phyloP scores from a whole-genome alignment of 2,329 filamentous ascomycete genomes.

The Aspergillus ruber region DNA sequence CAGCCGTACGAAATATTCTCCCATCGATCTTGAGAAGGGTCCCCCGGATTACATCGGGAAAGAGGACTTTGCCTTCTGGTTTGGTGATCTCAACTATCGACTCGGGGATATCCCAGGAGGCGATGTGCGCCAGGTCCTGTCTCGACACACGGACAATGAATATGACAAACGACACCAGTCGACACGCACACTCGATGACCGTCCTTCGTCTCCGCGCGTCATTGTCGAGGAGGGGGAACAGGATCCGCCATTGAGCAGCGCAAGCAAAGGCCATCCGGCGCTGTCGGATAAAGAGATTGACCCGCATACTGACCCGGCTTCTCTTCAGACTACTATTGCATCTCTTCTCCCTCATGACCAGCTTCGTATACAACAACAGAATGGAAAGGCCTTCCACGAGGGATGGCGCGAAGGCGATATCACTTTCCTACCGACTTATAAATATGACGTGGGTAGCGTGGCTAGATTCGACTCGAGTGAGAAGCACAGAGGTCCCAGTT shows the following conservation, averaged over 20 bases:
- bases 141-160: constrained; percentile 73
- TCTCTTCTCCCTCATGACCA: constrained; percentile 89
- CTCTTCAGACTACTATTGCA: constrained; percentile 78
- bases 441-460: constrained; percentile 92
- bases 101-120: constrained; percentile 82
- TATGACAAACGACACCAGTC: constrained; percentile 53
- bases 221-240: constrained; percentile 6
- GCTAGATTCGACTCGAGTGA: constrained; percentile 92
- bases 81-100: constrained; percentile 92
- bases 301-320: constrained; percentile 70
- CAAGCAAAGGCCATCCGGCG: constrained; percentile 6
- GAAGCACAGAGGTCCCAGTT: constrained; percentile 85
- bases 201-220: constrained; percentile 12
- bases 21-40: constrained; percentile 60
- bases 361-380: constrained; percentile 64
- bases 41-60: constrained; percentile 63
- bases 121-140: constrained; percentile 78
- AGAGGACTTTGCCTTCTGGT: constrained; percentile 93
- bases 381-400: constrained; percentile 76
- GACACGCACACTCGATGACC: constrained; percentile 19
- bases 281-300: constrained; percentile 59
- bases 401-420: constrained; percentile 89
- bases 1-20: constrained; percentile 68
- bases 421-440: constrained; percentile 88
- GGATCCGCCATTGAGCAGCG: constrained; percentile 1